phyloP scores from a whole-genome alignment of 805 yeast species.

The Myxozyma melibiosi region DNA sequence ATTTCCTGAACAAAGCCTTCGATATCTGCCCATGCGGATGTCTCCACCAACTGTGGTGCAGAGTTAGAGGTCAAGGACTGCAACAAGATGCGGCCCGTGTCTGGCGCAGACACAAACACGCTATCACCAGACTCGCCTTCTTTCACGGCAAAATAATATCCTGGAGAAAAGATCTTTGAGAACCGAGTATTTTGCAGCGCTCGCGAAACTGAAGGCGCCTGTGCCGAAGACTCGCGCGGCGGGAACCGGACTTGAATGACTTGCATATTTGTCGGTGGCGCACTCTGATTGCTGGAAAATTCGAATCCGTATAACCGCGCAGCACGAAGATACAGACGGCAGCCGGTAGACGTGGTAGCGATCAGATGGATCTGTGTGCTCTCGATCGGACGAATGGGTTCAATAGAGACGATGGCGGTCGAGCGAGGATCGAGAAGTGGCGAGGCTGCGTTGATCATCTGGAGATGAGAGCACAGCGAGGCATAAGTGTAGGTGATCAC shows the following conservation, averaged over 20 bases:
- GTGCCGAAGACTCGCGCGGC: slow-evolving; percentile 39
- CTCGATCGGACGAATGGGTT: slow-evolving; percentile 63
- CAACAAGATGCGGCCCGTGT: slow-evolving; percentile 63
- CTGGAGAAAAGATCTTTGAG: slow-evolving; percentile 73
- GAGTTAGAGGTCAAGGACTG: slow-evolving; percentile 34
- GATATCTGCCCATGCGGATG: slow-evolving; percentile 70
- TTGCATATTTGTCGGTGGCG: slow-evolving; percentile 45
- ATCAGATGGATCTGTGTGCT: slow-evolving; percentile 70
- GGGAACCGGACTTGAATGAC: slow-evolving; percentile 50
- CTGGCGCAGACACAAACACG: slow-evolving; percentile 76
- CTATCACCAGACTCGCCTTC: slow-evolving; percentile 47
- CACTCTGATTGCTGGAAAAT: slow-evolving; percentile 8
- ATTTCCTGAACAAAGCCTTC: slow-evolving; percentile 70
- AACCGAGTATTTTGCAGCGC: slow-evolving; percentile 57
- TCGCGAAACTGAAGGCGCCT: slow-evolving; percentile 26
- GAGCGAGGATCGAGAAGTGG: slow-evolving; percentile 37
- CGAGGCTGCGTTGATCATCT: slow-evolving; percentile 37
- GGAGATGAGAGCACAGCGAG: slow-evolving; percentile 38
- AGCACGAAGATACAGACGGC: slow-evolving; percentile 68
- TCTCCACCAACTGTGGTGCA: slow-evolving; percentile 59
- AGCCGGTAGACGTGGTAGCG: slow-evolving; percentile 82
- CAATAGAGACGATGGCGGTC: slow-evolving; percentile 55
- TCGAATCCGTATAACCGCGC: slow-evolving; percentile 38
- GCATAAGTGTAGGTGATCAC: slow-evolving; percentile 39
- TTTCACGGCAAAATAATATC: slow-evolving; percentile 72